Evolutionary conservation across 73 alveolate genomes (phyloP).

Genomic region (Loxodes magnus): DNA sequence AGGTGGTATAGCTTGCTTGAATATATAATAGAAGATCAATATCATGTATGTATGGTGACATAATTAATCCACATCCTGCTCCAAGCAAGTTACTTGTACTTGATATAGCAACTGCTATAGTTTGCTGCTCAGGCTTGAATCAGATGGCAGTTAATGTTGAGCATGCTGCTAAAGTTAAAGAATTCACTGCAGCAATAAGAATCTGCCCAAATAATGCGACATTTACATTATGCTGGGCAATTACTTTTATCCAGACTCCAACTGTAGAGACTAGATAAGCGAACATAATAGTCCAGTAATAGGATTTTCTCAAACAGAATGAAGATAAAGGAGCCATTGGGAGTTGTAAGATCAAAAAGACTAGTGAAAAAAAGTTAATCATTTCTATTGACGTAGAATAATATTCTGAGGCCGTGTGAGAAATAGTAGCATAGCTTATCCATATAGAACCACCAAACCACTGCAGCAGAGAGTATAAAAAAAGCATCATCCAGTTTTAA

Average conservation of each 20-base stretch:
- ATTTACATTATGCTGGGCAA: background rate
- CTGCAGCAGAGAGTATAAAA: too few relatives aligned
- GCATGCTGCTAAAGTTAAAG: background rate
- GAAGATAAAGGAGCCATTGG: conserved; percentile 8
- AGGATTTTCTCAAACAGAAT: background rate
- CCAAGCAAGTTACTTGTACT: background rate
- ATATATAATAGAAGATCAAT: background rate
- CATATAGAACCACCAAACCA: conserved; percentile 11
- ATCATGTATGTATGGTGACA: background rate
- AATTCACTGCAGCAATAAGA: background rate
- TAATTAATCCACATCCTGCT: background rate
- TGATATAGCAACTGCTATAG: background rate
- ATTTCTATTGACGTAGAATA: background rate
- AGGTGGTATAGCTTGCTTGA: background rate
- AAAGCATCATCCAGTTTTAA: too few relatives aligned
- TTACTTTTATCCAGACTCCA: background rate
- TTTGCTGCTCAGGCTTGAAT: background rate
- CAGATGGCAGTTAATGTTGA: background rate
- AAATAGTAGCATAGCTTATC: conserved; percentile 5
- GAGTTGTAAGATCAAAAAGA: background rate
- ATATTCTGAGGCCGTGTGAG: conserved; percentile 5
- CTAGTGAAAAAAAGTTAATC: background rate
- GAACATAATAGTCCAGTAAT: background rate
- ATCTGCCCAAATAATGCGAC: background rate
- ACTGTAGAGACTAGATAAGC: background rate